Conservation (phyloP, 1,284 basidiomycete species). For the Pulveroboletus sp. region DNA sequence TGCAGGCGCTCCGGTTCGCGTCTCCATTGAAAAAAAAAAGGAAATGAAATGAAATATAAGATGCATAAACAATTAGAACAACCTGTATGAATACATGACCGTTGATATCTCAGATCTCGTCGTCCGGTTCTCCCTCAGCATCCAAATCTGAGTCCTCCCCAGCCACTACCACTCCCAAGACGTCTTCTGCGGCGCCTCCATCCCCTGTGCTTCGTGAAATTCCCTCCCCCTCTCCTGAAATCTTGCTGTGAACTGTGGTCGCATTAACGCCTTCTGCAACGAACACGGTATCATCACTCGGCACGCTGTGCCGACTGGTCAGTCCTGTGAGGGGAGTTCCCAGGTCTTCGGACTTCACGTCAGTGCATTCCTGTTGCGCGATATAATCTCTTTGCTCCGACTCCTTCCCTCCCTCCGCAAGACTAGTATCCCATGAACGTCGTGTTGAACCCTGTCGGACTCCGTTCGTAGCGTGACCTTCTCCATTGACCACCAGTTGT, state of each 20-base stretch:
- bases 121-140: slow-evolving; percentile 44
- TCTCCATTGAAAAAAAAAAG: not conserved
- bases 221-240: slow-evolving; percentile 23
- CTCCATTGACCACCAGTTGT: slow-evolving; percentile 20
- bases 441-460: slow-evolving; percentile 5
- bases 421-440: not conserved
- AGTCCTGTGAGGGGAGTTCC: slow-evolving; percentile 54
- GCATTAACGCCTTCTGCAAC: slow-evolving; percentile 20
- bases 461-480: slow-evolving; percentile 22
- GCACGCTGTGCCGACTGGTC: slow-evolving; percentile 53
- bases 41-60: too few relatives aligned
- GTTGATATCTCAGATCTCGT: slow-evolving; percentile 32
- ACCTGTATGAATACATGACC: slow-evolving; percentile 27
- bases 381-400: slow-evolving; percentile 4
- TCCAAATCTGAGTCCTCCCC: slow-evolving; percentile 39
- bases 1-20: slow-evolving; percentile 26
- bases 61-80: slow-evolving; percentile 23
- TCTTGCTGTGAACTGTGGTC: slow-evolving; percentile 23
- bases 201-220: not conserved
- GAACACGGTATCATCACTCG: slow-evolving; percentile 56
- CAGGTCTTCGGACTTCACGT: slow-evolving; percentile 52
- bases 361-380: slow-evolving; percentile 21
- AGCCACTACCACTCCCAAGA: slow-evolving; percentile 15
- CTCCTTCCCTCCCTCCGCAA: slow-evolving; percentile 1
- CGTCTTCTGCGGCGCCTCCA: slow-evolving; percentile 4